A percentile compares a stretch with the other conserved stretches of the same genome.
These are phyloP conservation scores for Neofusicoccum ribis DNA, from an alignment of 2,329 filamentous ascomycete species.

Conservation along the genomic window DNA sequence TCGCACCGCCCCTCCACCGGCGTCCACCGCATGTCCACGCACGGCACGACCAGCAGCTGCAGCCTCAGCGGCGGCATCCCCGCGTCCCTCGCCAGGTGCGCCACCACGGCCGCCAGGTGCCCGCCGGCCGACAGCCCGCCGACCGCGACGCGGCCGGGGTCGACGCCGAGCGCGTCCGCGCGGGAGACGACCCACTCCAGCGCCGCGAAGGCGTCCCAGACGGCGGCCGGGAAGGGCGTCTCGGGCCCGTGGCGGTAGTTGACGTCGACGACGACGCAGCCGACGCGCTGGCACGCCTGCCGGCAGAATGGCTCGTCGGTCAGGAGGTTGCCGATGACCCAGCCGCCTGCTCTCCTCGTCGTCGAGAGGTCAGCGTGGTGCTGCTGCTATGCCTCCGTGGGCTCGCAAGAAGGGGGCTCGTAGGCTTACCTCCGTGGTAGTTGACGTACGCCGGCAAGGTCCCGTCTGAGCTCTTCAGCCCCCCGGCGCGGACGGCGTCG, in stretches of 20 bases:
- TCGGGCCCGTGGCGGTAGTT: conserved; percentile 41
- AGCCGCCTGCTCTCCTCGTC: neutral
- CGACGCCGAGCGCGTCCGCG: conserved; percentile 25
- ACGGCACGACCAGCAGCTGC: conserved; percentile 33
- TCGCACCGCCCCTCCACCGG: conserved; percentile 30
- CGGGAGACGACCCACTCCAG: conserved; percentile 30
- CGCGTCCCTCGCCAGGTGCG: neutral
- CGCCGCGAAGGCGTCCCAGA: conserved; percentile 35
- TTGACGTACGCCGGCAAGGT: neutral
- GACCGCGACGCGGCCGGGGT: conserved; percentile 30
- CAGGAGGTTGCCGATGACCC: neutral
- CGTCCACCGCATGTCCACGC: conserved; percentile 25
- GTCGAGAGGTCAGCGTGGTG: neutral
- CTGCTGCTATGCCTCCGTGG: too few relatives aligned
- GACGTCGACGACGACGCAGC: conserved; percentile 31
- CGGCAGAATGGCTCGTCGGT: neutral
- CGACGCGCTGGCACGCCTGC: neutral
- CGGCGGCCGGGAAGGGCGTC: conserved; percentile 36
- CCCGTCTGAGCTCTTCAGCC: neutral
- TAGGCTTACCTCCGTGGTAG: neutral
- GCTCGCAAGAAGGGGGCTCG: too few relatives aligned
- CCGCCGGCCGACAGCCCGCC: conserved; percentile 34
- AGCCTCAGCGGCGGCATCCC: neutral
- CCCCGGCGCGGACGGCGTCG: conserved; percentile 31
- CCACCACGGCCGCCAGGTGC: conserved; percentile 8